Conservation (phyloP, 768 basidiomycete species). For the Mycena rosella region DNA sequence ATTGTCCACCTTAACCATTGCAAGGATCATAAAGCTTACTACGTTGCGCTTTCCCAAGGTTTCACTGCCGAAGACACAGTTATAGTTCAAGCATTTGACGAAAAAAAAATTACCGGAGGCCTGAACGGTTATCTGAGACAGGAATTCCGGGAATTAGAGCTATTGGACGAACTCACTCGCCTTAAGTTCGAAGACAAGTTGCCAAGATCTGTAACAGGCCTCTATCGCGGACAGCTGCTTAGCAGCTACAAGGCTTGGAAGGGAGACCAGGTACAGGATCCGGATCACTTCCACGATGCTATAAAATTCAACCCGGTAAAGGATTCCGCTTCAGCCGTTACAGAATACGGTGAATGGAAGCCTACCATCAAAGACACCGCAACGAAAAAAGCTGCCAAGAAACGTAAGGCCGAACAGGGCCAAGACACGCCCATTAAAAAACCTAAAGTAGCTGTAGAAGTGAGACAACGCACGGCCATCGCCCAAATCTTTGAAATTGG, state of each 20-base stretch:
- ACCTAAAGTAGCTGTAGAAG: too few species aligned
- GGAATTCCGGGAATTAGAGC: conserved; percentile 15
- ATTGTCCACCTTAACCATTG: conserved; percentile 2
- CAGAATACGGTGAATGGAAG: not conserved
- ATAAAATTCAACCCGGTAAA: not conserved
- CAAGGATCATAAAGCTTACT: not conserved
- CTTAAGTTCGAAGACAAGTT: not conserved
- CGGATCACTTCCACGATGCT: not conserved
- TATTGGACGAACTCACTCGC: conserved; percentile 15
- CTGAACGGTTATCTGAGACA: not conserved
- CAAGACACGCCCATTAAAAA: not conserved
- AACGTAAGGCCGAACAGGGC: not conserved
- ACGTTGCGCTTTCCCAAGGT: not conserved
- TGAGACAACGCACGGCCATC: too few species aligned
- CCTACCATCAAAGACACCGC: not conserved
- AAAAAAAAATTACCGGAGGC: not conserved
- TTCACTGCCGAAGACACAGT: not conserved
- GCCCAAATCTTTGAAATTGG: not conserved
- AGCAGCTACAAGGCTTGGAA: not conserved
- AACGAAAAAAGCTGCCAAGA: too few species aligned
- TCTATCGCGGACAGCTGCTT: conserved; percentile 4
- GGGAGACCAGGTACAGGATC: not conserved
- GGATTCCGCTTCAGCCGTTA: not conserved
- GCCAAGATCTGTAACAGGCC: not conserved
- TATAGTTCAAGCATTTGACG: conserved; percentile 8